Percentiles rank a stretch among this genome's conserved stretches.
These are phyloP conservation scores for Anthracocystis walkeri DNA, from an alignment of 1,284 basidiomycete species.

Conservation along the genomic window DNA sequence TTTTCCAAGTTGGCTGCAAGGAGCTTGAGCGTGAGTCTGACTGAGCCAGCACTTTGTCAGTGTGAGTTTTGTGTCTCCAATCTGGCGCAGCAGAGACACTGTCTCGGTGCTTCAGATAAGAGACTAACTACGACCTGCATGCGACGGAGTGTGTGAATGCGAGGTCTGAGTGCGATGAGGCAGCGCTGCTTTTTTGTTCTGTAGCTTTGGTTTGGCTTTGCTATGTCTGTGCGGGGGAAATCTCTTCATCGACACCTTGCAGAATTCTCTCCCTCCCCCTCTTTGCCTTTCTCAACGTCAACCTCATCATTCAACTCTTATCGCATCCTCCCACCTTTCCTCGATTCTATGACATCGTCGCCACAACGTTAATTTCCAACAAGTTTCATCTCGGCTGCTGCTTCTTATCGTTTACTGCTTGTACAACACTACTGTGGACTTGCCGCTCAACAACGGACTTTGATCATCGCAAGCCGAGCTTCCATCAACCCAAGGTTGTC, in stretches of 20 bases:
- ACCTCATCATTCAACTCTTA: neutral
- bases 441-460: constrained; percentile 2
- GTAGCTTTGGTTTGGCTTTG: neutral
- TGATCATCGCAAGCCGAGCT: neutral
- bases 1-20: neutral
- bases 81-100: constrained; percentile 3
- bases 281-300: neutral
- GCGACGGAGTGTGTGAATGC: no score
- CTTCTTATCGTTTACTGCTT: neutral
- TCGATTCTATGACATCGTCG: neutral
- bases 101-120: constrained; percentile 1
- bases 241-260: neutral
- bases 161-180: neutral
- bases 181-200: no score
- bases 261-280: neutral
- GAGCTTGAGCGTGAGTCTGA: neutral
- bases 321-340: no score
- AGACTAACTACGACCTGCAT: constrained; percentile 13
- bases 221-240: constrained; percentile 9
- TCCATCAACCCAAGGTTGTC: neutral
- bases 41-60: neutral
- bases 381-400: neutral
- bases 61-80: no score
- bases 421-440: constrained; percentile 3
- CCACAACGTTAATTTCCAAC: neutral